phyloP scores from a whole-genome alignment of 2,329 filamentous ascomycete genomes.

The Colletotrichum camelliae region DNA sequence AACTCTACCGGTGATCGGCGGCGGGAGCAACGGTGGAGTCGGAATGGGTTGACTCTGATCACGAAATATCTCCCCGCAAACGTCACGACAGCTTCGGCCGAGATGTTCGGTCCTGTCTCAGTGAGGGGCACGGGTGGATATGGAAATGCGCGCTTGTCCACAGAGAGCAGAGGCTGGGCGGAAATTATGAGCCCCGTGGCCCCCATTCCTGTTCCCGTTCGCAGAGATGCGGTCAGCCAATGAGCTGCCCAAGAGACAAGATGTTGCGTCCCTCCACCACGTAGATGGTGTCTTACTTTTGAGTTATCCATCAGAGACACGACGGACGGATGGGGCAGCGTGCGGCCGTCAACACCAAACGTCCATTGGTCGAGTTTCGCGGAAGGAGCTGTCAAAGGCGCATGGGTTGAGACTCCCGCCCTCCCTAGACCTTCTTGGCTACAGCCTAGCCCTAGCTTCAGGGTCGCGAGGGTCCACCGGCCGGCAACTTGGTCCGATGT shows the following conservation, averaged over 20 bases:
- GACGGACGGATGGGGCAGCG: constrained; percentile 1
- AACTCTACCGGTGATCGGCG: constrained; percentile 10
- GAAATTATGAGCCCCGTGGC: not conserved
- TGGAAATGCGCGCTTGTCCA: not conserved
- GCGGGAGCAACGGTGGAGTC: constrained; percentile 10
- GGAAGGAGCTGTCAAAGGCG: constrained; percentile 7
- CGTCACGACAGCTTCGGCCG: constrained; percentile 12
- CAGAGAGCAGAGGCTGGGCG: not conserved
- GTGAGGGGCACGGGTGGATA: not conserved
- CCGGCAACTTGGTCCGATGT: not conserved
- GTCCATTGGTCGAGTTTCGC: not conserved
- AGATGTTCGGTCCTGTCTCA: not conserved
- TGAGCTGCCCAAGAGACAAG: not conserved
- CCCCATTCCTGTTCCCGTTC: constrained; percentile 5
- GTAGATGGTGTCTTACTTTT: constrained; percentile 7
- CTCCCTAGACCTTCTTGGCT: constrained; percentile 3
- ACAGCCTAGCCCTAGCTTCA: constrained; percentile 2
- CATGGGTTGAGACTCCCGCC: constrained; percentile 9
- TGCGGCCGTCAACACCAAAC: not conserved
- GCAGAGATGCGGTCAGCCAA: constrained; percentile 13
- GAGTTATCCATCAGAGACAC: not conserved
- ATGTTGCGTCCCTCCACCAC: not conserved
- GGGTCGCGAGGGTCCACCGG: not conserved
- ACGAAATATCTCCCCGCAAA: constrained; percentile 5
- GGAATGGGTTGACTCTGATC: constrained; percentile 1